phyloP scores from a whole-genome alignment of 371 early-diverging fungal species.

The Gilbertella persicaria region DNA sequence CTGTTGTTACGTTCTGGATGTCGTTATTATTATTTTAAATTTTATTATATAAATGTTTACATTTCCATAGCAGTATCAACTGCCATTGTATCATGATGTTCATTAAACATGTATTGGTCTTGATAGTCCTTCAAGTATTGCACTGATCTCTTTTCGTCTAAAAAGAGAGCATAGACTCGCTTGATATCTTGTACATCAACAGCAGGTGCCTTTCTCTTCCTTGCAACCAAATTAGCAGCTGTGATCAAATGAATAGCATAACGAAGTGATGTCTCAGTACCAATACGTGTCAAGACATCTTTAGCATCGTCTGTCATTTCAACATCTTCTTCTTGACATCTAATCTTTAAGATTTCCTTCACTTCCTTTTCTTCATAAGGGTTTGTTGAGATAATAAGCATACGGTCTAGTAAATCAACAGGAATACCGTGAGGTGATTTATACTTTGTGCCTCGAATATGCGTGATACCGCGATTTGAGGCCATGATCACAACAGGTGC shows the following conservation, averaged over 20 bases:
- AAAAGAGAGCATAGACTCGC: conserved; percentile 90
- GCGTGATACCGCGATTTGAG: conserved; percentile 93
- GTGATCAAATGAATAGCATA: conserved; percentile 98
- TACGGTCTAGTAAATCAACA: conserved; percentile 94
- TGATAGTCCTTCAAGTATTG: conserved; percentile 90
- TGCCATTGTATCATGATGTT: conserved; percentile 34
- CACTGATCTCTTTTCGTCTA: conserved; percentile 96
- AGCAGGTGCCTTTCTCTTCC: conserved; percentile 85
- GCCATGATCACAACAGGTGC: conserved; percentile 99
- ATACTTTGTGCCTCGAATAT: conserved; percentile 94
- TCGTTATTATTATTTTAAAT: background rate
- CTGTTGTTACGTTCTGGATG: background rate
- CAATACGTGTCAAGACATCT: conserved; percentile 89
- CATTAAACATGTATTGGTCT: conserved; percentile 93
- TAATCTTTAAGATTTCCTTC: conserved; percentile 86
- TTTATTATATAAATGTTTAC: conserved; percentile 25
- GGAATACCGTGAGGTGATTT: conserved; percentile 97
- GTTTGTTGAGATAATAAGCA: conserved; percentile 89
- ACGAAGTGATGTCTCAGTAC: conserved; percentile 89
- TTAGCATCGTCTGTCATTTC: conserved; percentile 93
- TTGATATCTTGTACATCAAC: conserved; percentile 93
- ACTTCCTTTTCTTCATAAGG: conserved; percentile 90
- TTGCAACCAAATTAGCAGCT: conserved; percentile 85
- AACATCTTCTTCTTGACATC: conserved; percentile 97
- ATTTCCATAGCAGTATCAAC: conserved; percentile 53